These are phyloP conservation scores for Phytophthora hibernalis DNA, from an alignment of 352 stramenopile genomes.

Conservation along the genomic window DNA sequence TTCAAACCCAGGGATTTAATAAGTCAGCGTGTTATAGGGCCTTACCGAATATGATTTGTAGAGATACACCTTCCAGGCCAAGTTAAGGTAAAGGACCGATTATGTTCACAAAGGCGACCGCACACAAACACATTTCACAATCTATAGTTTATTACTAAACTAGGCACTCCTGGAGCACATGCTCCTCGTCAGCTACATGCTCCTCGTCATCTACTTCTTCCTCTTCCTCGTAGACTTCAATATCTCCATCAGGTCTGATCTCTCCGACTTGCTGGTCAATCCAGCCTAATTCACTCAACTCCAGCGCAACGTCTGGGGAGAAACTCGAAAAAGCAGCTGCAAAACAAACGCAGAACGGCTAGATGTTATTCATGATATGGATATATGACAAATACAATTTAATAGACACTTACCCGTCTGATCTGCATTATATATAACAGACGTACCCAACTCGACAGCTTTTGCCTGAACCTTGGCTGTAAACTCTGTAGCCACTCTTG, in stretches of 20 bases:
- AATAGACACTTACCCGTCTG: too few species aligned
- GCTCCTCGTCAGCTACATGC: too few species aligned
- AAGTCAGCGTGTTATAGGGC: too few species aligned
- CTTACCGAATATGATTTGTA: neutral
- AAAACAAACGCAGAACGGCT: too few species aligned
- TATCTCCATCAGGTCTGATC: neutral
- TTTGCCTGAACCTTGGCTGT: neutral
- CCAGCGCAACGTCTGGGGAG: too few species aligned
- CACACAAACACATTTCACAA: neutral
- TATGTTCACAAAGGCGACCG: neutral
- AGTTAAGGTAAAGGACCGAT: neutral
- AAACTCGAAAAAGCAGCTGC: too few species aligned
- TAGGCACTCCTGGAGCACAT: neutral
- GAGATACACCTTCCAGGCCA: neutral
- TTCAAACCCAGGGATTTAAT: too few species aligned
- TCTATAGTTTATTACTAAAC: neutral
- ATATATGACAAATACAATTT: too few species aligned
- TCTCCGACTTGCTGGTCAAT: neutral
- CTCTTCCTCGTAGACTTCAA: neutral
- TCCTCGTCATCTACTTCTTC: neutral
- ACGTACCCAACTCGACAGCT: neutral
- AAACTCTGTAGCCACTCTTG: neutral
- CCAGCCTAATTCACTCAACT: neutral
- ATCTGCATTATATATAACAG: conserved; percentile 10
- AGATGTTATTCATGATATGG: too few species aligned